A percentile compares a stretch with the other conserved stretches of the same genome.
phyloP scores from a whole-genome alignment of 352 stramenopile genomes.

The Phytopythium montanum region DNA sequence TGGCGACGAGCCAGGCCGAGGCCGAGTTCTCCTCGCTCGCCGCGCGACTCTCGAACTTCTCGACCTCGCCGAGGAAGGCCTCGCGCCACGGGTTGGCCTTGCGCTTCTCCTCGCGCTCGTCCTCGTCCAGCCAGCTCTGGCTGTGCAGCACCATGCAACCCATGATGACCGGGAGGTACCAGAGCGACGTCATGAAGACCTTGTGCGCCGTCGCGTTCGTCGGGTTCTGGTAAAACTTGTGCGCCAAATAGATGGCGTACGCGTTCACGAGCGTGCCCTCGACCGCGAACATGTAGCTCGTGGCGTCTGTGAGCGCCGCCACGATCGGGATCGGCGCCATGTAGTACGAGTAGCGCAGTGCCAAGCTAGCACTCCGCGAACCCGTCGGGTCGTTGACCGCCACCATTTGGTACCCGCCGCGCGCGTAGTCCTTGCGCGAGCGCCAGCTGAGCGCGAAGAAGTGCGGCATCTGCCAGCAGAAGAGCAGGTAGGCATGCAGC shows the following conservation, averaged over 20 bases:
- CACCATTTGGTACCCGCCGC: conserved; percentile 96
- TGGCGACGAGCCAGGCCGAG: conserved; percentile 56
- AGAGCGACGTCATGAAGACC: conserved; percentile 97
- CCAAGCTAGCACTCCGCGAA: conserved; percentile 87
- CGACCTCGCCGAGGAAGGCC: conserved; percentile 66
- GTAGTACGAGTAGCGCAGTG: conserved; percentile 94
- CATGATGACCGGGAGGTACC: conserved; percentile 98
- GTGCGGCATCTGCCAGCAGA: conserved; percentile 99
- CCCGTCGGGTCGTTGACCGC: conserved; percentile 91
- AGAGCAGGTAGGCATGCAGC: conserved; percentile 88
- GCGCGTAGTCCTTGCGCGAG: conserved; percentile 89
- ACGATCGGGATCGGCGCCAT: conserved; percentile 93
- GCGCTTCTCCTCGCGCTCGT: conserved; percentile 53
- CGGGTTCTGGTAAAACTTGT: conserved; percentile 93
- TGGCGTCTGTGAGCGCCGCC: conserved; percentile 89
- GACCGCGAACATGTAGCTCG: conserved; percentile 99
- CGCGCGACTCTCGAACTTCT: conserved; percentile 54
- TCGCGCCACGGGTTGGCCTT: conserved; percentile 55
- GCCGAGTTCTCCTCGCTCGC: conserved; percentile 44
- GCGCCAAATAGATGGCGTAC: conserved; percentile 94
- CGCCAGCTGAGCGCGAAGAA: conserved; percentile 99
- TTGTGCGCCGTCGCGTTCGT: conserved; percentile 94
- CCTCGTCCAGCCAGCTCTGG: conserved; percentile 83
- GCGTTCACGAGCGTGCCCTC: conserved; percentile 96
- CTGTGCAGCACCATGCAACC: conserved; percentile 97